Conservation (phyloP, 1,284 basidiomycete species). For the Thecaphora frezii region DNA sequence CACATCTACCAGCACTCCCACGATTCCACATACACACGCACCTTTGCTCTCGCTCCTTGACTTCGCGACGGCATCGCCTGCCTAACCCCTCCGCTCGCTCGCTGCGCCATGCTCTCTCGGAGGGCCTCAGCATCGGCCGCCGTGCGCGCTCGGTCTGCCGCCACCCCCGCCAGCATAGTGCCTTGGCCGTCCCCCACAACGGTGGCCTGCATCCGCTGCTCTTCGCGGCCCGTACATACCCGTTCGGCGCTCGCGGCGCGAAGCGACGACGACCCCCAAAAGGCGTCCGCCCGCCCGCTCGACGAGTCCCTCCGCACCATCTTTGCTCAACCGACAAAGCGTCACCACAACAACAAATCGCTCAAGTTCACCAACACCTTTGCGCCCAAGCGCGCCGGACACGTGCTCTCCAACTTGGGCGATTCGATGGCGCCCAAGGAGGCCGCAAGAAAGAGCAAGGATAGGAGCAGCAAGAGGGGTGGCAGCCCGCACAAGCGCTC, state of each 20-base stretch:
- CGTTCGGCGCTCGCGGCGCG: not conserved
- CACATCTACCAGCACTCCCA: too few species aligned
- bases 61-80: too few species aligned
- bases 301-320: not conserved
- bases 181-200: too few species aligned
- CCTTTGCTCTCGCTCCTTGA: too few species aligned
- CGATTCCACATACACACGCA: too few species aligned
- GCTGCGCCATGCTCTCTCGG: not conserved
- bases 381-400: not conserved
- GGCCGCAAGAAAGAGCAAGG: not conserved
- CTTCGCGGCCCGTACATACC: not conserved
- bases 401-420: not conserved
- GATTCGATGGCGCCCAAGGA: not conserved
- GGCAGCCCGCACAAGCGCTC: not conserved
- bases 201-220: too few species aligned
- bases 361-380: not conserved
- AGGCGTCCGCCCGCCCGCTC: not conserved
- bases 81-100: too few species aligned
- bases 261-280: not conserved
- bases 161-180: too few species aligned
- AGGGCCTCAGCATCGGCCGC: not conserved
- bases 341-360: not conserved
- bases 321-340: not conserved
- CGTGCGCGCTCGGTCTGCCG: too few species aligned
- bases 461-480: not conserved